phyloP scores from a whole-genome alignment of 805 yeast species.

The Clavispora phyllophila region DNA sequence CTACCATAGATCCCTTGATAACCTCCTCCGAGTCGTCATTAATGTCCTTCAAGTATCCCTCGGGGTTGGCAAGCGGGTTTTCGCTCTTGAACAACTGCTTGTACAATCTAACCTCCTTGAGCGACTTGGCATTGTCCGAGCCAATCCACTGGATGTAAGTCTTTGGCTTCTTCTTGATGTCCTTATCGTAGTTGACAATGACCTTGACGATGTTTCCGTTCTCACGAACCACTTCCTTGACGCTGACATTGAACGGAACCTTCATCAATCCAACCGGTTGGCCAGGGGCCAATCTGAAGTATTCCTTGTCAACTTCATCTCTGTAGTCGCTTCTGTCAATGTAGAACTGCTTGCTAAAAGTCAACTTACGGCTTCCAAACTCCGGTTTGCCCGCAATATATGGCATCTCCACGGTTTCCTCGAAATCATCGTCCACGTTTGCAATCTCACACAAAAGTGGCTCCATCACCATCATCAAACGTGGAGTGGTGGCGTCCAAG shows the following conservation, averaged over 20 bases:
- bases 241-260: slow-evolving; percentile 79
- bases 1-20: slow-evolving; percentile 62
- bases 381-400: slow-evolving; percentile 73
- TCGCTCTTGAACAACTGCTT: slow-evolving; percentile 85
- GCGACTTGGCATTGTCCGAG: slow-evolving; percentile 48
- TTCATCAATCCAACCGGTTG: slow-evolving; percentile 93
- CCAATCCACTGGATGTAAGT: slow-evolving; percentile 98
- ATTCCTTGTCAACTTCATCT: slow-evolving; percentile 54
- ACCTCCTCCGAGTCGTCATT: slow-evolving; percentile 75
- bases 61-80: slow-evolving; percentile 84
- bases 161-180: slow-evolving; percentile 71
- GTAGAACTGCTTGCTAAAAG: slow-evolving; percentile 71
- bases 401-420: slow-evolving; percentile 70
- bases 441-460: slow-evolving; percentile 83
- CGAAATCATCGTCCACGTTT: slow-evolving; percentile 70
- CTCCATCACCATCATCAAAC: slow-evolving; percentile 87
- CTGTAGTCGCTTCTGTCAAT: slow-evolving; percentile 89
- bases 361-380: slow-evolving; percentile 59
- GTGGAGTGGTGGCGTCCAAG: slow-evolving; percentile 86
- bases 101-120: slow-evolving; percentile 80
- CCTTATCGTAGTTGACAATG: slow-evolving; percentile 72
- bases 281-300: slow-evolving; percentile 88
- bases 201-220: slow-evolving; percentile 65
- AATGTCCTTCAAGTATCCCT: slow-evolving; percentile 81
- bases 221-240: slow-evolving; percentile 62